Percentiles rank a stretch among this genome's conserved stretches.
Conservation (phyloP, 495 filamentous ascomycete species). For the Neurospora sp. region DNA sequence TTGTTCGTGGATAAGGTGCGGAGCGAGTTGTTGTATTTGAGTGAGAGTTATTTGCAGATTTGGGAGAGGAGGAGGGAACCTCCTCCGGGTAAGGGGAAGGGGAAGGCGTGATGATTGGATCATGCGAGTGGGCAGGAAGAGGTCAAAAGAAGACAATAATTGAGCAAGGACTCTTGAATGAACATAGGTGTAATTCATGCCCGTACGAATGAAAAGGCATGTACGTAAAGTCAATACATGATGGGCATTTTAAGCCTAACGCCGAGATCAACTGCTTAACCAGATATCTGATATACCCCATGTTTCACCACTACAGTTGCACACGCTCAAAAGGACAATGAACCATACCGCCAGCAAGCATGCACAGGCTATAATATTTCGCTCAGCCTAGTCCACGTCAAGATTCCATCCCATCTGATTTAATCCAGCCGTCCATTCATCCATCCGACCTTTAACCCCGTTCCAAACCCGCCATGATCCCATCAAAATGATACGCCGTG, state of each 20-base stretch:
- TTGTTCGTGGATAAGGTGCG: conserved; percentile 80
- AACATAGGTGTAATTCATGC: background rate
- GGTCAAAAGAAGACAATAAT: background rate
- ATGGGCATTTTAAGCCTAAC: background rate
- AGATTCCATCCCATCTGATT: background rate
- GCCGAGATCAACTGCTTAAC: background rate
- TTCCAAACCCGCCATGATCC: background rate
- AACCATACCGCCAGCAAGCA: background rate
- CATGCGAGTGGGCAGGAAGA: background rate
- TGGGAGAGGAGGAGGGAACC: conserved; percentile 75
- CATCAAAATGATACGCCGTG: background rate
- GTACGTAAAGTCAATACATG: background rate
- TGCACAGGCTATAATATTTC: background rate
- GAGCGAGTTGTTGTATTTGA: conserved; percentile 78
- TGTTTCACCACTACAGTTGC: background rate
- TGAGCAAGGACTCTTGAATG: background rate
- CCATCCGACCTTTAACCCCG: background rate
- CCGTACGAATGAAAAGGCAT: background rate
- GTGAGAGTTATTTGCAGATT: conserved; percentile 90
- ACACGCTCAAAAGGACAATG: background rate
- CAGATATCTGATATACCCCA: background rate
- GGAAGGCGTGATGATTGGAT: conserved; percentile 3
- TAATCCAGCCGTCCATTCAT: background rate
- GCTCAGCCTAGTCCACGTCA: background rate
- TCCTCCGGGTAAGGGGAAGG: conserved; percentile 17